These are phyloP conservation scores for Oryza rufipogon DNA, from an alignment of 176 grass and related monocot species.

Conservation along the genomic window DNA sequence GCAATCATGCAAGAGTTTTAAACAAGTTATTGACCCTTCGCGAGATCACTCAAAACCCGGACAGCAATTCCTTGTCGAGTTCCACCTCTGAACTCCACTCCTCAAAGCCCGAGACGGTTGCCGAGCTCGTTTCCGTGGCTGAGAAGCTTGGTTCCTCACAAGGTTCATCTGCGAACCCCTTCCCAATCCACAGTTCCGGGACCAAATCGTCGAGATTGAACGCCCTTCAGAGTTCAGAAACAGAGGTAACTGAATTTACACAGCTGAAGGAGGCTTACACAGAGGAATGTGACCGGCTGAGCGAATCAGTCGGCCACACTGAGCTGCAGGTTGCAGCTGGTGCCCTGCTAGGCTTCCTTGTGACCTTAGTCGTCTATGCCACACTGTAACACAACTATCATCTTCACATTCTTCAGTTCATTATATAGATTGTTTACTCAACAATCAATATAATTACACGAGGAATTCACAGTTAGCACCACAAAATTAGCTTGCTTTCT, in stretches of 20 bases:
- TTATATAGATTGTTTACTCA: neutral
- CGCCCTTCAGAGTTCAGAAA: neutral
- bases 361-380: slow-evolving; percentile 59
- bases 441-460: neutral
- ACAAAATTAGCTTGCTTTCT: neutral
- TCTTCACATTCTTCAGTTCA: slow-evolving; percentile 6
- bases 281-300: slow-evolving; percentile 42
- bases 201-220: slow-evolving; percentile 14
- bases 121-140: slow-evolving; percentile 39
- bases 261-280: slow-evolving; percentile 20
- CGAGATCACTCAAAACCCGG: slow-evolving; percentile 1
- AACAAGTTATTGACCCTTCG: slow-evolving; percentile 52
- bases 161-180: slow-evolving; percentile 14
- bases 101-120: slow-evolving; percentile 39
- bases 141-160: slow-evolving; percentile 14
- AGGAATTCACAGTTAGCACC: neutral
- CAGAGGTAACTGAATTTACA: slow-evolving; percentile 24
- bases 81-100: slow-evolving; percentile 28
- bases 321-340: slow-evolving; percentile 70
- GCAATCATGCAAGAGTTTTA: slow-evolving; percentile 72
- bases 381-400: slow-evolving; percentile 47
- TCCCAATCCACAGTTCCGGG: neutral
- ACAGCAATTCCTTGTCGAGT: slow-evolving; percentile 11
- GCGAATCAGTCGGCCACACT: slow-evolving; percentile 82
- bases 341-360: slow-evolving; percentile 72